These are phyloP conservation scores for Pichia kluyveri DNA, from an alignment of 805 yeast genomes.

Conservation along the genomic window DNA sequence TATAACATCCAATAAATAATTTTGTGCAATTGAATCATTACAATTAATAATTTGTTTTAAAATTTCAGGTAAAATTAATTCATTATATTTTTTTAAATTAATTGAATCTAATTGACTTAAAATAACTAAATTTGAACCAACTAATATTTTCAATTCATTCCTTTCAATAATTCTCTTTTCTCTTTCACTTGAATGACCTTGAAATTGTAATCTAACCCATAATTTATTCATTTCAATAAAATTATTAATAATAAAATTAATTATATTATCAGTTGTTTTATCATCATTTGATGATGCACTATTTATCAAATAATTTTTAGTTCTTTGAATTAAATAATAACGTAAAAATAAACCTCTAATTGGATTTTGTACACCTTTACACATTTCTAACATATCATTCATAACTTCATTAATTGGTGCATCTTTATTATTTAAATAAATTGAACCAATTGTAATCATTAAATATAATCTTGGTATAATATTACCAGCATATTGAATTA, in stretches of 20 bases:
- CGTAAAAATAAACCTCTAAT: slow-evolving; percentile 84
- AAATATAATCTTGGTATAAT: slow-evolving; percentile 85
- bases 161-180: slow-evolving; percentile 69
- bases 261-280: slow-evolving; percentile 42
- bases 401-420: slow-evolving; percentile 80
- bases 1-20: slow-evolving; percentile 80
- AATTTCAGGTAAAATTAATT: slow-evolving; percentile 63
- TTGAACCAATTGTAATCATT: slow-evolving; percentile 93
- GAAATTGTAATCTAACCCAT: slow-evolving; percentile 95
- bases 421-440: slow-evolving; percentile 67
- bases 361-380: slow-evolving; percentile 94
- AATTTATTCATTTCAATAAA: slow-evolving; percentile 96
- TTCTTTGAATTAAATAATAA: slow-evolving; percentile 79
- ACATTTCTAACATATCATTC: slow-evolving; percentile 97
- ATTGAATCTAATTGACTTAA: slow-evolving; percentile 78
- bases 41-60: slow-evolving; percentile 91
- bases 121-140: slow-evolving; percentile 87
- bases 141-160: slow-evolving; percentile 79
- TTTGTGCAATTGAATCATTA: slow-evolving; percentile 86
- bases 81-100: slow-evolving; percentile 39
- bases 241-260: slow-evolving; percentile 72
- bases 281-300: neutral
- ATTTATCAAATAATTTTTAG: slow-evolving; percentile 53
- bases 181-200: slow-evolving; percentile 82
- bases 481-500: slow-evolving; percentile 93